These are phyloP conservation scores for Lactarius tabidus DNA, from an alignment of 768 basidiomycete species.

Conservation along the genomic window DNA sequence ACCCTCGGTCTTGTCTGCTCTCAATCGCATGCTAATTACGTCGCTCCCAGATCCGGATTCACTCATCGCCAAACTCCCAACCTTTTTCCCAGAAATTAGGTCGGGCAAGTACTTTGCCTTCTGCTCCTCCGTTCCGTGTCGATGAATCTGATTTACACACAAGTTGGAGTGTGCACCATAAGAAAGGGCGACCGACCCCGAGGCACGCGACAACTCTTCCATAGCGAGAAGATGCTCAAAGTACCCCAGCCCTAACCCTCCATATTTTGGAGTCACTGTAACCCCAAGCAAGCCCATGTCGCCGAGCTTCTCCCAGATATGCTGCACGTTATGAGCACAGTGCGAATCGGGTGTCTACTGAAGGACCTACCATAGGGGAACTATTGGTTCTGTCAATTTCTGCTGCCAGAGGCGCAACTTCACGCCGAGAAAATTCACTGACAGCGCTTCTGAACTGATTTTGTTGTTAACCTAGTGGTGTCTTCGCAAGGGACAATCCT, in stretches of 20 bases:
- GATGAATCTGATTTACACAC: slow-evolving; percentile 67
- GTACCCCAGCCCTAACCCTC: slow-evolving; percentile 82
- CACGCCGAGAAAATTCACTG: slow-evolving; percentile 72
- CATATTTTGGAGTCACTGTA: slow-evolving; percentile 75
- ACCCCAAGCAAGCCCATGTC: slow-evolving; percentile 90
- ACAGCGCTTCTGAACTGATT: slow-evolving; percentile 78
- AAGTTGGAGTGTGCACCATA: slow-evolving; percentile 92
- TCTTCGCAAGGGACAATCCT: not conserved
- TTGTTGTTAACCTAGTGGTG: not conserved
- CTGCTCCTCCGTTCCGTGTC: slow-evolving; percentile 80
- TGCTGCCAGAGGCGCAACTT: slow-evolving; percentile 80
- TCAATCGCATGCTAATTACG: slow-evolving; percentile 90
- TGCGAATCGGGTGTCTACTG: not conserved
- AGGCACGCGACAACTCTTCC: slow-evolving; percentile 89
- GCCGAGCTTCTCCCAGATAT: slow-evolving; percentile 86
- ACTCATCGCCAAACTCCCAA: slow-evolving; percentile 93
- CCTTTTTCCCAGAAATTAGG: slow-evolving; percentile 72
- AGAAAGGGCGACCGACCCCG: slow-evolving; percentile 88
- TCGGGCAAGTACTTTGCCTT: slow-evolving; percentile 81
- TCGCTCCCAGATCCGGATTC: slow-evolving; percentile 91
- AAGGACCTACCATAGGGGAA: slow-evolving; percentile 60
- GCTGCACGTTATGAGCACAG: slow-evolving; percentile 39
- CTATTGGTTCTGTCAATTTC: slow-evolving; percentile 84
- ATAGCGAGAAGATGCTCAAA: slow-evolving; percentile 87
- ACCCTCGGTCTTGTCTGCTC: slow-evolving; percentile 70